Evolutionary conservation across 2,329 filamentous ascomycete genomes (phyloP).

Genomic region (Fragosphaeria purpurea): DNA sequence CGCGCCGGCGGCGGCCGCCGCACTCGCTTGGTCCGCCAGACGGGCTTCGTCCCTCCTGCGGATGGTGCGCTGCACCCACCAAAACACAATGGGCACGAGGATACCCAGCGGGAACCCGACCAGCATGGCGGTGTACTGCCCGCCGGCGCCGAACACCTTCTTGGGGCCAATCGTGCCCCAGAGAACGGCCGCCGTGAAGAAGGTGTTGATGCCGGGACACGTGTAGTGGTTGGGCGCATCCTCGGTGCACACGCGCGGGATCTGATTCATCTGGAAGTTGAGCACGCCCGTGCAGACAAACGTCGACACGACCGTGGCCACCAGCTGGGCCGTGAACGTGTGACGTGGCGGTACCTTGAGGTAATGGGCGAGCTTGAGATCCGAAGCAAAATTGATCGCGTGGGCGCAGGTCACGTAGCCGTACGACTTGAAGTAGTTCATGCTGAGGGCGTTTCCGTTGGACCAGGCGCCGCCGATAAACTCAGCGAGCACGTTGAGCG

Average conservation of each 20-base stretch:
- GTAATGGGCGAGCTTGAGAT: conserved; percentile 22
- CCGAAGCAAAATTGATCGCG: conserved; percentile 17
- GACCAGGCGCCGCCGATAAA: conserved; percentile 42
- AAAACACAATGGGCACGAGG: conserved; percentile 33
- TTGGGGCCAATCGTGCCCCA: conserved; percentile 52
- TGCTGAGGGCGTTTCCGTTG: conserved; percentile 39
- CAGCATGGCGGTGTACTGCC: conserved; percentile 37
- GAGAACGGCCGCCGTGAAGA: conserved; percentile 50
- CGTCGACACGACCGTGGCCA: conserved; percentile 25
- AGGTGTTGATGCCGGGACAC: conserved; percentile 49
- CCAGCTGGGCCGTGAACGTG: conserved; percentile 27
- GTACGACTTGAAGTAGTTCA: conserved; percentile 41
- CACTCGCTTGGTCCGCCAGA: too few species aligned
- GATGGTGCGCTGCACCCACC: conserved; percentile 16
- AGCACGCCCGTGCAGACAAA: conserved; percentile 26
- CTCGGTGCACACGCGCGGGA: conserved; percentile 35
- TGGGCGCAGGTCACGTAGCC: conserved; percentile 11
- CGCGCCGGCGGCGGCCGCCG: too few species aligned
- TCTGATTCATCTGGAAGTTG: conserved; percentile 19
- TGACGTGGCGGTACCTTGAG: conserved; percentile 24
- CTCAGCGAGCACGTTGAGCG: conserved; percentile 42
- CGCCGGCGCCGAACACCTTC: conserved; percentile 38
- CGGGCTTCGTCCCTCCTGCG: background rate
- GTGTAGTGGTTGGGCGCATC: conserved; percentile 40
- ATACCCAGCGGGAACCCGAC: conserved; percentile 42